Evolutionary conservation across 192 early-diverging fungal genomes (phyloP).

Genomic region (Coemansia sp.): DNA sequence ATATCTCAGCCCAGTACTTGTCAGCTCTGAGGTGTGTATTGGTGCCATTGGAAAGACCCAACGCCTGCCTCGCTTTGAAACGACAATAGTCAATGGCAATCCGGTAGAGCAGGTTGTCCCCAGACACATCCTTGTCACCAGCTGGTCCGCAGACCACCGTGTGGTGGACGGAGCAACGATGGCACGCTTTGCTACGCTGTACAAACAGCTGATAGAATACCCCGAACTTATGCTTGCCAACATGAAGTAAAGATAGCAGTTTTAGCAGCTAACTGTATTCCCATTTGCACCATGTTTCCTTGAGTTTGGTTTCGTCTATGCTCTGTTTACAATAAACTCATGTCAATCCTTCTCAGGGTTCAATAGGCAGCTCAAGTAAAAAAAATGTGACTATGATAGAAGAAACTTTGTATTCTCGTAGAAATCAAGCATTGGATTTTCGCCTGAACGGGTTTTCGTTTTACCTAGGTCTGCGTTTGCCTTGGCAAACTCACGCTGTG

Average conservation of each 20-base stretch:
- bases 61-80: conserved; percentile 76
- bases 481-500: conserved; percentile 79
- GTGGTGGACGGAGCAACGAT: conserved; percentile 96
- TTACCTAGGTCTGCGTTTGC: conserved; percentile 72
- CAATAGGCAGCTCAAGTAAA: background rate
- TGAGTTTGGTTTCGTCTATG: background rate
- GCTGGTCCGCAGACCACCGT: conserved; percentile 95
- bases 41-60: conserved; percentile 85
- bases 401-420: conserved; percentile 87
- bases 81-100: conserved; percentile 38
- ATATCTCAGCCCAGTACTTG: conserved; percentile 85
- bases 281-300: no score
- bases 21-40: conserved; percentile 85
- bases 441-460: conserved; percentile 81
- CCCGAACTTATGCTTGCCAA: conserved; percentile 73
- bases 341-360: no score
- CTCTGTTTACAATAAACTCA: background rate
- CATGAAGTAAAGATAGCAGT: conserved; percentile 33
- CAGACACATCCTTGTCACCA: conserved; percentile 74
- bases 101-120: conserved; percentile 69
- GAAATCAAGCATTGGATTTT: conserved; percentile 94
- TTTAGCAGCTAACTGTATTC: background rate
- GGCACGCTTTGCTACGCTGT: conserved; percentile 83
- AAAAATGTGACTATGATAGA: conserved; percentile 30
- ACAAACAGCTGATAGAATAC: conserved; percentile 86